phyloP scores from a whole-genome alignment of 2,329 filamentous ascomycete species.

The Diaporthe sp. region DNA sequence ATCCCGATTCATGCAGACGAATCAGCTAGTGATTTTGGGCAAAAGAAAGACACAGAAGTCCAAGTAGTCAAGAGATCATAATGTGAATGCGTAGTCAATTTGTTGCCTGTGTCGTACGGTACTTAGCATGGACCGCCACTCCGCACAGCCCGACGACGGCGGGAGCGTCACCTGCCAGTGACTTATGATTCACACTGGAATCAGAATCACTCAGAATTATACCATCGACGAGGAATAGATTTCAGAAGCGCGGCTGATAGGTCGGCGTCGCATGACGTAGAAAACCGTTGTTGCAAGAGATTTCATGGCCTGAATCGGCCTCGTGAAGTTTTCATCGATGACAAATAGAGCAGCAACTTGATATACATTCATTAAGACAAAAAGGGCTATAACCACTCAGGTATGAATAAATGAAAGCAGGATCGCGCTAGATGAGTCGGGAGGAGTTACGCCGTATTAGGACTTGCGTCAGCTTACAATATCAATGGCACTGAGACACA shows the following conservation, averaged over 20 bases:
- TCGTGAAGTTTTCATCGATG: not conserved
- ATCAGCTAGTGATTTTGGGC: too few relatives aligned
- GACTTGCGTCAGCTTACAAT: conserved; percentile 24
- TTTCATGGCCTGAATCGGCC: not conserved
- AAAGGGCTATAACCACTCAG: not conserved
- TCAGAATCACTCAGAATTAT: not conserved
- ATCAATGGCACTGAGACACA: conserved; percentile 1
- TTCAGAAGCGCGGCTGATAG: not conserved
- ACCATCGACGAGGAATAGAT: not conserved
- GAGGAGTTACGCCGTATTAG: conserved; percentile 24
- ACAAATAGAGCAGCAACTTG: too few relatives aligned
- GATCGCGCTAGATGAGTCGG: conserved; percentile 9
- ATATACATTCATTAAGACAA: not conserved
- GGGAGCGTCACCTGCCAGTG: not conserved
- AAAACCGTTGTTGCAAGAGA: not conserved
- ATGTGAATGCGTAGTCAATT: not conserved
- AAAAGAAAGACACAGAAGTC: not conserved
- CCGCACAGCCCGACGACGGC: not conserved
- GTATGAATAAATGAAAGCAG: not conserved
- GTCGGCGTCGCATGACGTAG: not conserved
- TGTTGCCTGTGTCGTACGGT: not conserved
- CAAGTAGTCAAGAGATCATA: not conserved
- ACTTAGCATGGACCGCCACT: not conserved
- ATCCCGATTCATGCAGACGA: not conserved
- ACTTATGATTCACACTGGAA: not conserved